Percentiles rank a stretch among this genome's conserved stretches.
These are phyloP conservation scores for Hyphodiscus sp. DNA, from an alignment of 2,329 filamentous ascomycete genomes.

Conservation along the genomic window DNA sequence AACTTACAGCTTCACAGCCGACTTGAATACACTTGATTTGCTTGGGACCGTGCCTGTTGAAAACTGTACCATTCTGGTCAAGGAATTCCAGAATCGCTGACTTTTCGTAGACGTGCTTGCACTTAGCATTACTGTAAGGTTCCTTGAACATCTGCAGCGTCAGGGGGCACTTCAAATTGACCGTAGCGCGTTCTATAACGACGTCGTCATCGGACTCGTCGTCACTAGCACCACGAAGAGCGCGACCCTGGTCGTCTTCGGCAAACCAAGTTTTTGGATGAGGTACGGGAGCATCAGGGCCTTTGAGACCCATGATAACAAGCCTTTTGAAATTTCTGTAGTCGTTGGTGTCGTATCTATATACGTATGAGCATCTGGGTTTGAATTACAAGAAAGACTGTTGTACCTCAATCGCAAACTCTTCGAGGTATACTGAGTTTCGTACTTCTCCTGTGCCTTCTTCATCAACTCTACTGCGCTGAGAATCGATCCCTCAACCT, in stretches of 20 bases:
- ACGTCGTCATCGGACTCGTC: slow-evolving; percentile 54
- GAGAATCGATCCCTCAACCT: slow-evolving; percentile 19
- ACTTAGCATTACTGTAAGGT: slow-evolving; percentile 60
- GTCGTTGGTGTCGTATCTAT: slow-evolving; percentile 51
- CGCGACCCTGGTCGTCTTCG: slow-evolving; percentile 12
- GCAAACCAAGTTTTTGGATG: slow-evolving; percentile 57
- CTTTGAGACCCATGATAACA: slow-evolving; percentile 50
- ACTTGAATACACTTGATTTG: slow-evolving; percentile 55
- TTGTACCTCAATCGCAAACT: slow-evolving; percentile 37
- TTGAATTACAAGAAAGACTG: slow-evolving; percentile 3
- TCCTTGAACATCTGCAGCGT: slow-evolving; percentile 58
- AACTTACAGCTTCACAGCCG: slow-evolving; percentile 52
- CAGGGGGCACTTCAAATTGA: slow-evolving; percentile 64
- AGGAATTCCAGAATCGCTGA: slow-evolving; percentile 49
- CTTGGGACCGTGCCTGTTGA: slow-evolving; percentile 4
- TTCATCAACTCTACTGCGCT: slow-evolving; percentile 33
- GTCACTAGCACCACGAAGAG: slow-evolving; percentile 2
- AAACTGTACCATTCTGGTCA: slow-evolving; percentile 5
- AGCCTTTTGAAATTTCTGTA: slow-evolving; percentile 55
- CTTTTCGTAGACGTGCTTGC: slow-evolving; percentile 69
- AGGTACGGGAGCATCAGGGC: slow-evolving; percentile 46
- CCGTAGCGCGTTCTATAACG: slow-evolving; percentile 54
- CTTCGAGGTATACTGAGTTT: slow-evolving; percentile 31
- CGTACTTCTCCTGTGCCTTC: slow-evolving; percentile 30
- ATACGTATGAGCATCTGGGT: not conserved